These are phyloP conservation scores for Oryza glumipatula DNA, from an alignment of 176 grass and related monocot species.

Conservation along the genomic window DNA sequence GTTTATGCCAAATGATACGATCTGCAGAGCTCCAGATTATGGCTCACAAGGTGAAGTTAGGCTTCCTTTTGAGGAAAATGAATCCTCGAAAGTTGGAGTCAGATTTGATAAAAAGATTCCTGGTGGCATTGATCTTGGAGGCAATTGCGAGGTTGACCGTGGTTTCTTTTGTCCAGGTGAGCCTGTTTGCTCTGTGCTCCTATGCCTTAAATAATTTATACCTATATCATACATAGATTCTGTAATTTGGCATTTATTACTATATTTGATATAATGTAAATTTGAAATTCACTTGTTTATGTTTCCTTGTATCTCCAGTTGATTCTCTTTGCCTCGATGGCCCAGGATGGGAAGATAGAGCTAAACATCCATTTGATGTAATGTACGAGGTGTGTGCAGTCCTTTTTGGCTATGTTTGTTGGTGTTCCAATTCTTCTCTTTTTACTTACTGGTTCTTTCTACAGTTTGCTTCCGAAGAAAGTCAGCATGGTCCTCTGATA, in stretches of 20 bases:
- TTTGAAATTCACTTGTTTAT: slow-evolving; percentile 30
- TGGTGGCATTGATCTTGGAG: slow-evolving; percentile 93
- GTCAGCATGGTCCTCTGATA: slow-evolving; percentile 62
- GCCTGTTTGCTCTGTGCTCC: neutral
- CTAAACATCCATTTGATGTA: slow-evolving; percentile 80
- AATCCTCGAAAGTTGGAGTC: slow-evolving; percentile 87
- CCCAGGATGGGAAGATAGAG: slow-evolving; percentile 73
- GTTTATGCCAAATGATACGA: slow-evolving; percentile 32
- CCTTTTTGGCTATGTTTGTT: slow-evolving; percentile 23
- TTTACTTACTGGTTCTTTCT: slow-evolving; percentile 38
- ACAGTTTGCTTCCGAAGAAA: slow-evolving; percentile 84
- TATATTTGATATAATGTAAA: slow-evolving; percentile 19
- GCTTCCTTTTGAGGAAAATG: slow-evolving; percentile 94
- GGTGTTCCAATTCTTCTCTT: slow-evolving; percentile 15
- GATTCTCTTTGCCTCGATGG: slow-evolving; percentile 76
- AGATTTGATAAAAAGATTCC: slow-evolving; percentile 86
- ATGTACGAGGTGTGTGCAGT: slow-evolving; percentile 67
- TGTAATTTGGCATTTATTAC: slow-evolving; percentile 37
- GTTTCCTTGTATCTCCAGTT: slow-evolving; percentile 51
- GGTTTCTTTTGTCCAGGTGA: slow-evolving; percentile 91
- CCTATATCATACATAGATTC: slow-evolving; percentile 12
- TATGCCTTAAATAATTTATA: slow-evolving; percentile 14
- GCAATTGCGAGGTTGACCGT: slow-evolving; percentile 86
- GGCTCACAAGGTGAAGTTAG: slow-evolving; percentile 82
- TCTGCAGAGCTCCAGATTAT: slow-evolving; percentile 84